Conservation (phyloP, 805 yeast genomes). For the Jamesozyma spencerorum region DNA sequence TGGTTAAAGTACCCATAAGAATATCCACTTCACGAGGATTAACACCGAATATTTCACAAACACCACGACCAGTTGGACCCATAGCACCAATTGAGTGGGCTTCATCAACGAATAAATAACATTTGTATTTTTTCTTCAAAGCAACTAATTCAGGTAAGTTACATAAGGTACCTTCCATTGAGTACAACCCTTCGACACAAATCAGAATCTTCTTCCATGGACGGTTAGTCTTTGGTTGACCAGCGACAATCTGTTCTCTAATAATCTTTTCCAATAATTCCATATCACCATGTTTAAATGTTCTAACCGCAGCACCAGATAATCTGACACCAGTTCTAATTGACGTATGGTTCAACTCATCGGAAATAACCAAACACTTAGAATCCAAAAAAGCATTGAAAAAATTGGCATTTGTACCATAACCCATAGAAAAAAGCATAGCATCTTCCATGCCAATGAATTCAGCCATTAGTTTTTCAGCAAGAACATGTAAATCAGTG, state of each 20-base stretch:
- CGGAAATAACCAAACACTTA: conserved; percentile 85
- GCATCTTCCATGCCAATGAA: conserved; percentile 90
- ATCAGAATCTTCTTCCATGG: conserved; percentile 88
- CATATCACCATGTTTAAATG: conserved; percentile 90
- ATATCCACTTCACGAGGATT: conserved; percentile 71
- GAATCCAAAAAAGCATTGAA: conserved; percentile 77
- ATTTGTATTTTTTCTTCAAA: conserved; percentile 74
- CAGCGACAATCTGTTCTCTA: conserved; percentile 80
- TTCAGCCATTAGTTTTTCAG: conserved; percentile 71
- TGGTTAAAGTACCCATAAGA: conserved; percentile 95
- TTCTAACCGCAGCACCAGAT: conserved; percentile 87
- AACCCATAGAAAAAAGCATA: conserved; percentile 84
- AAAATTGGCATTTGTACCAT: conserved; percentile 86
- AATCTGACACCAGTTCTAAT: conserved; percentile 90
- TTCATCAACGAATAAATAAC: conserved; percentile 87
- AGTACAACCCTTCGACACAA: conserved; percentile 86
- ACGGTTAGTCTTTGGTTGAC: conserved; percentile 90
- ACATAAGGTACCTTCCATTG: conserved; percentile 88
- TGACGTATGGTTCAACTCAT: conserved; percentile 91
- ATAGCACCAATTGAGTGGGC: conserved; percentile 99
- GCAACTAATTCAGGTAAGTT: conserved; percentile 68
- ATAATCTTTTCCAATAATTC: conserved; percentile 61
- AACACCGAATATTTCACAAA: conserved; percentile 85
- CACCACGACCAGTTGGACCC: conserved; percentile 90
- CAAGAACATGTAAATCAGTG: conserved; percentile 57